phyloP scores from a whole-genome alignment of 208 protist genomes.

The Crithidia sp. region DNA sequence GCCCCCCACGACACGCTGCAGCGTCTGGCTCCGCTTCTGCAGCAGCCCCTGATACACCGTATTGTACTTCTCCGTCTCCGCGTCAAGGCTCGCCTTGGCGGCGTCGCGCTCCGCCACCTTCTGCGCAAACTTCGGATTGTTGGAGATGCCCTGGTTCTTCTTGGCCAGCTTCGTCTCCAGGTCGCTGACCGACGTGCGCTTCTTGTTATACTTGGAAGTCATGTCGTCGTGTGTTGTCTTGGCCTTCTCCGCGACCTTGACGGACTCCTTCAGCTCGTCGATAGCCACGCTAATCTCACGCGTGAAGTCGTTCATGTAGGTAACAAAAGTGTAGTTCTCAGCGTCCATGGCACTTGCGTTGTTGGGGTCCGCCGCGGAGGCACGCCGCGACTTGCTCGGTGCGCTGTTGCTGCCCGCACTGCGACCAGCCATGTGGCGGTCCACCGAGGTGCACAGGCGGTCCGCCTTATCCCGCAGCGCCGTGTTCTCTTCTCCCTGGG shows the following conservation, averaged over 20 bases:
- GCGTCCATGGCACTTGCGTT: background rate
- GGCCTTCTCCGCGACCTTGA: slow-evolving; percentile 31
- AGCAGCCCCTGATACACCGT: slow-evolving; percentile 26
- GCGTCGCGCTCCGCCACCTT: slow-evolving; percentile 49
- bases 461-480: slow-evolving; percentile 28
- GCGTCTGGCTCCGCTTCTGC: slow-evolving; percentile 36
- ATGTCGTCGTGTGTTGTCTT: slow-evolving; percentile 30
- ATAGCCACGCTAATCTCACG: slow-evolving; percentile 36
- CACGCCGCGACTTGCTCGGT: slow-evolving; percentile 9
- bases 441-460: slow-evolving; percentile 49
- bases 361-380: background rate
- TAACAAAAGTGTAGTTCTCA: slow-evolving; percentile 41
- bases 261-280: slow-evolving; percentile 31
- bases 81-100: slow-evolving; percentile 31
- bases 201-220: slow-evolving; percentile 47
- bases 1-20: slow-evolving; percentile 30
- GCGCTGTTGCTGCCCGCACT: background rate
- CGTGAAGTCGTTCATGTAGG: slow-evolving; percentile 71
- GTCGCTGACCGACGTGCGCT: slow-evolving; percentile 36
- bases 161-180: slow-evolving; percentile 62
- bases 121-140: slow-evolving; percentile 50
- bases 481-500: slow-evolving; percentile 43
- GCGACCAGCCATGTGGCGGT: slow-evolving; percentile 38
- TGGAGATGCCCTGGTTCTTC: slow-evolving; percentile 59
- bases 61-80: slow-evolving; percentile 33